phyloP scores from a whole-genome alignment of 2,329 filamentous ascomycete genomes.

The Sporothrix protearum region DNA sequence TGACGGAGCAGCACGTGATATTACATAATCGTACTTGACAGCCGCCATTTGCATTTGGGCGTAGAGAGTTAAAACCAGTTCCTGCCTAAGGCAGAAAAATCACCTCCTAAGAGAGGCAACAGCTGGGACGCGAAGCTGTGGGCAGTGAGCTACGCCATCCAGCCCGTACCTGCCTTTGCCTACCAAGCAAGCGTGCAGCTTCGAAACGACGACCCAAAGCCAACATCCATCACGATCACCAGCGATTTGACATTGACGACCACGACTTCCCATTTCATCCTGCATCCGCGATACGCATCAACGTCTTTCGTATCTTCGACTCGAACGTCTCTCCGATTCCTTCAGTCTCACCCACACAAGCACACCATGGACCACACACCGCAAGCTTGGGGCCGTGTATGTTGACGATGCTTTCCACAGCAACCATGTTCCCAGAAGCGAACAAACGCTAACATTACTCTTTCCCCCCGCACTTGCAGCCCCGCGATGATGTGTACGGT shows the following conservation, averaged over 20 bases:
- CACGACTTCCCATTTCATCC: background rate
- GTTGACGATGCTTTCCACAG: constrained; percentile 34
- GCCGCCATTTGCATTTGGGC: background rate
- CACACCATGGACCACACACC: constrained; percentile 65
- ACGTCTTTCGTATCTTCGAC: background rate
- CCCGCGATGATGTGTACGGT: constrained; percentile 95
- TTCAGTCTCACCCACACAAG: background rate
- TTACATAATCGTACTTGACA: background rate
- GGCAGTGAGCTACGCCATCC: constrained; percentile 20
- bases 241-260: background rate
- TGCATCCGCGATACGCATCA: background rate
- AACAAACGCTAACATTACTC: background rate
- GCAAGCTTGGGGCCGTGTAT: constrained; percentile 69
- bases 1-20: background rate
- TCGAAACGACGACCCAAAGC: background rate
- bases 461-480: constrained; percentile 51
- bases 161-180: background rate
- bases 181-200: constrained; percentile 9
- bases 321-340: background rate
- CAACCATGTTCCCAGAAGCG: background rate
- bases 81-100: constrained; percentile 18
- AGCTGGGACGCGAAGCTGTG: constrained; percentile 33
- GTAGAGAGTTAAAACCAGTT: background rate
- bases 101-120: constrained; percentile 29
- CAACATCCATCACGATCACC: background rate